Evolutionary conservation across 2,329 filamentous ascomycete genomes (phyloP), one percentile per base, ranked within the genome.

Genomic region (Alternaria viburni): DNA sequence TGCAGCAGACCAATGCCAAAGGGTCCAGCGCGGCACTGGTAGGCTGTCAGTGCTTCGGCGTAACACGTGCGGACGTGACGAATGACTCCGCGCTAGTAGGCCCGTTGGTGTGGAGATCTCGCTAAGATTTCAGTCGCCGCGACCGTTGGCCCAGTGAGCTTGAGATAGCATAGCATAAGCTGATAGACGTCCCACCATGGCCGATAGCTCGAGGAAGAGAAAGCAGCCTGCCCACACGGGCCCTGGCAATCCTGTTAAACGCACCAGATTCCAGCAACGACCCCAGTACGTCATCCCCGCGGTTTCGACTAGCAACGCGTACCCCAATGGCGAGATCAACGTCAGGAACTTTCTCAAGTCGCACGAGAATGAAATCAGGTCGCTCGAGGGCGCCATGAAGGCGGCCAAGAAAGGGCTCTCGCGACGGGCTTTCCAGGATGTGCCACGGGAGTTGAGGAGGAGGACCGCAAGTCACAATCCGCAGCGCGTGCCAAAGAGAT

Each of bases 401-500:
- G 89, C 87, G 36, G 91, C 92, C 50, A 94, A 91, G 78, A 84
- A 84, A 67, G 83, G 81, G 1, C 73, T 88, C 64, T 84, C 87
- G 46, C 89, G 88, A 61, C 87, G 95, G 55, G 94, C 95, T 13
- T 98, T 98, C 75, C 96, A 99, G 79, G 88, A 93, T 70, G 91
- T 99, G 6, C 96, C 96, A 1, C 88, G 93, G 69, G 89, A 90
- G 54, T 83, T 99, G 86, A 86, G 96, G 69, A 86, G 96, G 68
- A 87, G 96, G 71, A 97, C 95, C 0, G 96, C 95, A 19, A 97
- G 93, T 78, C 96, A 99, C 81, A 97, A 99, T 86, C 91, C 92
- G 36, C 97, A 95, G 81, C 88, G 91, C 66, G 90, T 99, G 15
- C 96, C 96, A 3, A 91, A 90, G 75, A 84, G 93, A 66, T 81